Percentiles rank a stretch among this genome's conserved stretches.
Evolutionary conservation across 2,329 filamentous ascomycete species (phyloP).

Genomic region (Sordariomycetes sp.): DNA sequence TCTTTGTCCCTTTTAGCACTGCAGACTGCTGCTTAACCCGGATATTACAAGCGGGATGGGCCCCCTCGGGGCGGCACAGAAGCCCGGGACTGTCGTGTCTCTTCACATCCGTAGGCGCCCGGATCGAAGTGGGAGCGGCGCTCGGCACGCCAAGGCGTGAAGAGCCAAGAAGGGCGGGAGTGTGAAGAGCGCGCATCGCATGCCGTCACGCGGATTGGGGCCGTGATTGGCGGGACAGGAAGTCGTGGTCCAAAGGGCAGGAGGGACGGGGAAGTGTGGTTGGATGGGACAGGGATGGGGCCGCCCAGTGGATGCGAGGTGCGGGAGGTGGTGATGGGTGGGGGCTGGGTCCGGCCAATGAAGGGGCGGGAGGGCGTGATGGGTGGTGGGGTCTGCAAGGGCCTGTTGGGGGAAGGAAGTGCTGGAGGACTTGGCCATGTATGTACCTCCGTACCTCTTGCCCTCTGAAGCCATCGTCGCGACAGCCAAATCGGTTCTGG

Average conservation of each 20-base stretch:
- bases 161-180: not conserved
- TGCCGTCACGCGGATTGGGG: slow-evolving; percentile 1
- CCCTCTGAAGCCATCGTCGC: not conserved
- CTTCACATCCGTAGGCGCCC: no score
- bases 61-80: no score
- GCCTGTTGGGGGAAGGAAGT: not conserved
- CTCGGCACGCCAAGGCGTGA: not conserved
- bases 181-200: not conserved
- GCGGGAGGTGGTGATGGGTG: not conserved
- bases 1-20: no score
- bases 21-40: no score
- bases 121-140: not conserved
- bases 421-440: not conserved
- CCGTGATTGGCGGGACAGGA: not conserved
- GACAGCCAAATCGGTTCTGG: no score
- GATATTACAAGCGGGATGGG: no score
- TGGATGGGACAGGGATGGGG: not conserved
- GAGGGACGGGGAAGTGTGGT: not conserved
- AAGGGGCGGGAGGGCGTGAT: not conserved
- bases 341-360: not conserved
- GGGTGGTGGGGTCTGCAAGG: not conserved
- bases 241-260: not conserved
- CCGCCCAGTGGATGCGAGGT: not conserved
- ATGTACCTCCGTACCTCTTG: not conserved
- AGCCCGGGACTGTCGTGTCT: no score